A percentile compares a stretch with the other conserved stretches of the same genome.
phyloP scores from a whole-genome alignment of 345 rosid genomes.

The Clausena lansium region DNA sequence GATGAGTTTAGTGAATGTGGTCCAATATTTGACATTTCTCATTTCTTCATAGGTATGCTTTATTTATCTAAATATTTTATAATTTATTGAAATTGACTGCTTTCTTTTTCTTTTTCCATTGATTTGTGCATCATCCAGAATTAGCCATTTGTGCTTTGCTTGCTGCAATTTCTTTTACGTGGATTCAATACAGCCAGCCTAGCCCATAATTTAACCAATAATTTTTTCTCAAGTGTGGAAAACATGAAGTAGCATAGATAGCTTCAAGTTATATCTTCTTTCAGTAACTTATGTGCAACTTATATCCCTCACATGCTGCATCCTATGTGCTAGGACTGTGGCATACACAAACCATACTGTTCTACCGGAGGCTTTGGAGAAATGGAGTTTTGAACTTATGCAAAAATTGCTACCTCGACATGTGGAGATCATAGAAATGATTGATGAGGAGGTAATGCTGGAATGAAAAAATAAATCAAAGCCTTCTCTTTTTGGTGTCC shows the following conservation, averaged over 20 bases:
- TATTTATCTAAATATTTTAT: not conserved
- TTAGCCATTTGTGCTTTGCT: not conserved
- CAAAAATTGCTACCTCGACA: conserved; percentile 75
- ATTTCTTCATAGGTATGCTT: not conserved
- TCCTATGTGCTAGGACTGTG: conserved; percentile 48
- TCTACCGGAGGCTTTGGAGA: conserved; percentile 83
- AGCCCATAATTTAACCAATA: not conserved
- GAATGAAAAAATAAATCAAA: conserved; percentile 20
- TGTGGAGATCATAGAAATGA: conserved; percentile 74
- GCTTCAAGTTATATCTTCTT: not conserved
- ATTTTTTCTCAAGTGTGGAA: not conserved
- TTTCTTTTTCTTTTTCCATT: not conserved
- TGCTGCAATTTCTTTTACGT: not conserved
- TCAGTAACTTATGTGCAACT: conserved; percentile 8
- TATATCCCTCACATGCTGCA: conserved; percentile 9
- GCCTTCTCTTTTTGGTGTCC: not conserved
- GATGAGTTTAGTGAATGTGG: not conserved
- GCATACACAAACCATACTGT: conserved; percentile 91
- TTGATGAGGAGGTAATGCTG: conserved; percentile 68
- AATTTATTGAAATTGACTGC: not conserved
- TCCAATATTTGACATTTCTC: not conserved
- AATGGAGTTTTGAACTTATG: conserved; percentile 87
- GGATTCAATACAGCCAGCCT: not conserved
- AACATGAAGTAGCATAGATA: not conserved
- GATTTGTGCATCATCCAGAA: not conserved